A percentile compares a stretch with the other conserved stretches of the same genome.
phyloP scores from a whole-genome alignment of 1,284 basidiomycete genomes.

The Inonotus hispidus region DNA sequence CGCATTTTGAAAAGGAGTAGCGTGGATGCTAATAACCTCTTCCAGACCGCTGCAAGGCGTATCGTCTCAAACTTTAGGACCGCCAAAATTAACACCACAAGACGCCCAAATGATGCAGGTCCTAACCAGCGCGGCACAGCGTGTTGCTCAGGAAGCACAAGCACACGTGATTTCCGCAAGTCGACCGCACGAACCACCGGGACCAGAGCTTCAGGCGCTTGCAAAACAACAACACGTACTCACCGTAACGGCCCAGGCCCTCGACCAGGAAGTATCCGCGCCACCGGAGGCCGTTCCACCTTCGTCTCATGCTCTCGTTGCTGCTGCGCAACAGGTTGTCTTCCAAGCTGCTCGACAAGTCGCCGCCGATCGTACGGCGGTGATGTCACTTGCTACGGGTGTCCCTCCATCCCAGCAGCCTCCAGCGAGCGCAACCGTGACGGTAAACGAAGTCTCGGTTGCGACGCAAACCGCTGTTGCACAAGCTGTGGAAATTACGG shows the following conservation, averaged over 20 bases:
- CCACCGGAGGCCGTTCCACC: slow-evolving; percentile 39
- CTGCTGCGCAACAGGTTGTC: slow-evolving; percentile 73
- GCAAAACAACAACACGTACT: slow-evolving; percentile 77
- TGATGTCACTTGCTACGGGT: slow-evolving; percentile 30
- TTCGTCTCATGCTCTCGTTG: slow-evolving; percentile 46
- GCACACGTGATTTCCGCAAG: slow-evolving; percentile 54
- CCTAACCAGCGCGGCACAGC: slow-evolving; percentile 65
- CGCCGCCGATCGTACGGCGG: slow-evolving; percentile 47
- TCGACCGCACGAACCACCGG: slow-evolving; percentile 36
- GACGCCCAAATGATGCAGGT: slow-evolving; percentile 69
- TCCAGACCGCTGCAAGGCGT: slow-evolving; percentile 7
- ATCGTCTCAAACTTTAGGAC: slow-evolving; percentile 19
- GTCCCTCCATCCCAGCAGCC: slow-evolving; percentile 31
- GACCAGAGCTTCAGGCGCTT: slow-evolving; percentile 54
- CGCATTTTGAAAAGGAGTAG: slow-evolving; percentile 20
- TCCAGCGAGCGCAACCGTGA: slow-evolving; percentile 51
- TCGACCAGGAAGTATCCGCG: slow-evolving; percentile 59
- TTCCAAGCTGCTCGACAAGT: slow-evolving; percentile 69
- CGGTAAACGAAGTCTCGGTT: slow-evolving; percentile 70
- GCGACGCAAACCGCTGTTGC: slow-evolving; percentile 71
- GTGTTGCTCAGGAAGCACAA: slow-evolving; percentile 67
- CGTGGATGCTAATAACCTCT: slow-evolving; percentile 19
- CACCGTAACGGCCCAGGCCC: slow-evolving; percentile 68
- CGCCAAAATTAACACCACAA: slow-evolving; percentile 32
- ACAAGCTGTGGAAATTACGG: slow-evolving; percentile 59